A percentile compares a stretch with the other conserved stretches of the same genome.
Evolutionary conservation across 2,329 filamentous ascomycete genomes (phyloP).

Genomic region (Aspergillus aculeatus): DNA sequence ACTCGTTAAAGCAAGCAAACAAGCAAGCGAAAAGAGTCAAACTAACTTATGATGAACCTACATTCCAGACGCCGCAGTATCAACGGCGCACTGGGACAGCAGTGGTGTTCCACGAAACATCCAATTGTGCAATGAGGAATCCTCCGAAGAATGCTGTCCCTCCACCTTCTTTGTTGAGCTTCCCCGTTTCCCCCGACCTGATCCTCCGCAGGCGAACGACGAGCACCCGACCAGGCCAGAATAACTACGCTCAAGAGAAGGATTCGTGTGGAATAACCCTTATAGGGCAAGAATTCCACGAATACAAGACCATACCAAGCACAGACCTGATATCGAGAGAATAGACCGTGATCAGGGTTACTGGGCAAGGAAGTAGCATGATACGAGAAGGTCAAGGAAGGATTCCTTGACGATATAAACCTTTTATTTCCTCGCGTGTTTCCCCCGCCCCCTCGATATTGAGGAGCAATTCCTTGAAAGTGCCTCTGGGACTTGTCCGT

Average conservation of each 20-base stretch:
- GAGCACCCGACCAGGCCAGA: background rate
- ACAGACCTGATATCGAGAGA: background rate
- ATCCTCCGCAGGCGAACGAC: background rate
- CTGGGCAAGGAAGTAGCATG: background rate
- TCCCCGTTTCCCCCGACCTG: background rate
- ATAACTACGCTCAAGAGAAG: background rate
- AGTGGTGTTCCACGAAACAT: background rate
- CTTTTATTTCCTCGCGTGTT: background rate
- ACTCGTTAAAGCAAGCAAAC: background rate
- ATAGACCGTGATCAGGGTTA: background rate
- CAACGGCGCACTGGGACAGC: background rate
- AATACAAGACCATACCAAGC: background rate
- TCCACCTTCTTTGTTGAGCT: constrained; percentile 16
- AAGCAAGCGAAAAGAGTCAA: background rate
- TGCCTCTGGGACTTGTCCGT: background rate
- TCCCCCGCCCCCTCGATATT: background rate
- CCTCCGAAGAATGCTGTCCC: constrained; percentile 21
- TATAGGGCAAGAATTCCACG: background rate
- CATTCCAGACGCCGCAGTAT: constrained; percentile 10
- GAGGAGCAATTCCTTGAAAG: background rate
- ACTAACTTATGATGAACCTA: background rate
- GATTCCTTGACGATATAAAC: background rate
- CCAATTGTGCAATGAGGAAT: constrained; percentile 7
- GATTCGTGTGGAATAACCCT: background rate
- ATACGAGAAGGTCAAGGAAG: background rate